A percentile compares a stretch with the other conserved stretches of the same genome.
Conservation (phyloP, 495 filamentous ascomycete genomes). For the Evansstolkia leycettana region DNA sequence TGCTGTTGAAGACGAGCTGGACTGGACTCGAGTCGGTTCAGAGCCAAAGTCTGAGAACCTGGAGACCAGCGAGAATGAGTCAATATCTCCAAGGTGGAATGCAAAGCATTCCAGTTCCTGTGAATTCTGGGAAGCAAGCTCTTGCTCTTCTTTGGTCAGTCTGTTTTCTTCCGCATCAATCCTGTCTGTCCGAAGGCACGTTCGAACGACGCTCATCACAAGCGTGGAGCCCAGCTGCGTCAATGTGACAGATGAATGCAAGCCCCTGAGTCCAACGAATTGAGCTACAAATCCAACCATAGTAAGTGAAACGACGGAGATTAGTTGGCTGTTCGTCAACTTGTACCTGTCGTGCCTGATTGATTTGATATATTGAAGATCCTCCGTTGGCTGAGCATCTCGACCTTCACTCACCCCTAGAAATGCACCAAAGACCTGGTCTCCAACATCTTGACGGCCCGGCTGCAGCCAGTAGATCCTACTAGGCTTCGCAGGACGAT, state of each 20-base stretch:
- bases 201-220: slow-evolving; percentile 34
- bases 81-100: slow-evolving; percentile 17
- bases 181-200: slow-evolving; percentile 31
- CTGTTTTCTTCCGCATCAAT: slow-evolving; percentile 20
- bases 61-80: slow-evolving; percentile 13
- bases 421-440: slow-evolving; percentile 29
- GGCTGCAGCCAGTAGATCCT: slow-evolving; percentile 34
- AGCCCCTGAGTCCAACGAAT: slow-evolving; percentile 36
- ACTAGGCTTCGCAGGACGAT: slow-evolving; percentile 16
- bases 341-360: slow-evolving; percentile 6
- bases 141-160: slow-evolving; percentile 11
- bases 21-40: slow-evolving; percentile 3
- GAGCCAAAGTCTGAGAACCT: not conserved
- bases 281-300: slow-evolving; percentile 37
- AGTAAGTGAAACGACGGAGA: slow-evolving; percentile 14
- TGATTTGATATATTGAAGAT: slow-evolving; percentile 24
- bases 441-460: slow-evolving; percentile 24
- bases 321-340: slow-evolving; percentile 5
- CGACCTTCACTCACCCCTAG: slow-evolving; percentile 17
- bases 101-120: slow-evolving; percentile 38
- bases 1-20: slow-evolving; percentile 1
- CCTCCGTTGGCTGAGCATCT: slow-evolving; percentile 4
- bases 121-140: slow-evolving; percentile 13
- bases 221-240: slow-evolving; percentile 33
- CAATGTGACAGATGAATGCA: slow-evolving; percentile 36